phyloP scores from a whole-genome alignment of 2,329 filamentous ascomycete genomes.

The Graphilbum sp. region DNA sequence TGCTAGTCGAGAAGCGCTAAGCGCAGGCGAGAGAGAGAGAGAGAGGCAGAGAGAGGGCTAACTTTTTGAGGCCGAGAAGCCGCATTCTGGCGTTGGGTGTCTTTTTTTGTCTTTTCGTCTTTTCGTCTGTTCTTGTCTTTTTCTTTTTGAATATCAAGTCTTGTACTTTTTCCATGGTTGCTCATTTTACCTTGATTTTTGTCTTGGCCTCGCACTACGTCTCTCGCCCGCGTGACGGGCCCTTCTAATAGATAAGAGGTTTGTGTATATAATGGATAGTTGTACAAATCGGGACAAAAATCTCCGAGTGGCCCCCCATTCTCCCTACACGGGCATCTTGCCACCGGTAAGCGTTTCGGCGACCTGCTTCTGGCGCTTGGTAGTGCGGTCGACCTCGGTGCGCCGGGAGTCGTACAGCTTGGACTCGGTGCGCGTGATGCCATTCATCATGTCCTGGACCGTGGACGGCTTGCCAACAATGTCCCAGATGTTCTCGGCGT shows the following conservation, averaged over 20 bases:
- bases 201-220: no score
- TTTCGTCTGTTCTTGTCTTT: no score
- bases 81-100: not conserved
- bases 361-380: conserved; percentile 33
- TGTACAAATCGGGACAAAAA: no score
- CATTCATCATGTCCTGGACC: conserved; percentile 27
- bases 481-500: conserved; percentile 35
- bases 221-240: no score
- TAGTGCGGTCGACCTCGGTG: conserved; percentile 26
- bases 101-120: no score
- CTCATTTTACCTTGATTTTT: not conserved
- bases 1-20: conserved; percentile 76
- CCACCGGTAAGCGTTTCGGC: conserved; percentile 44
- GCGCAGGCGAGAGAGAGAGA: not conserved
- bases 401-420: conserved; percentile 21
- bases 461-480: conserved; percentile 27
- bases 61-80: no score
- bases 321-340: conserved; percentile 24
- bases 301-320: no score
- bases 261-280: no score
- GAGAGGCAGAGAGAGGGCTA: no score
- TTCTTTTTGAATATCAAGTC: no score
- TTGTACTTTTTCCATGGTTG: no score
- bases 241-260: no score
- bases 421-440: conserved; percentile 14